Evolutionary conservation across 148 eudicot species (phyloP).

Genomic region (Polygonum aviculare): DNA sequence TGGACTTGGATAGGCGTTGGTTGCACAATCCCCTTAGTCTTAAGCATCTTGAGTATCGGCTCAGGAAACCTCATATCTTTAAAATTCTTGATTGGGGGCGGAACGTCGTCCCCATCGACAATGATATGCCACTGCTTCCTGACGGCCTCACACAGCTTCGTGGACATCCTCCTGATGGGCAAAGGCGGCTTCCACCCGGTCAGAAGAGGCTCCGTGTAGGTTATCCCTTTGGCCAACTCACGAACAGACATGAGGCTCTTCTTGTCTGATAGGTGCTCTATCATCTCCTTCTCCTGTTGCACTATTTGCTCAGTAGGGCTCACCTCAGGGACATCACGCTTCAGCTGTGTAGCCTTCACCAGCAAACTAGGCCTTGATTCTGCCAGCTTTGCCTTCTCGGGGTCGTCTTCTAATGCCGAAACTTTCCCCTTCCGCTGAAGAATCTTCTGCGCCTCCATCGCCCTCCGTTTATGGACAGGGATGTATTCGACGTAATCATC

Average conservation of each 20-base stretch:
- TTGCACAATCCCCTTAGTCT: conserved; percentile 60
- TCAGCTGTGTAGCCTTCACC: conserved; percentile 58
- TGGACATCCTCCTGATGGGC: conserved; percentile 53
- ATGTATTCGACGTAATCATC: conserved; percentile 72
- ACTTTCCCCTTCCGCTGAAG: conserved; percentile 56
- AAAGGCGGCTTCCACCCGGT: conserved; percentile 78
- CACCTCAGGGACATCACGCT: conserved; percentile 63
- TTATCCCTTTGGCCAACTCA: conserved; percentile 82
- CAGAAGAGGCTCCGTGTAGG: conserved; percentile 58
- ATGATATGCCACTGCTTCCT: conserved; percentile 82
- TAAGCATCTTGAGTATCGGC: conserved; percentile 45
- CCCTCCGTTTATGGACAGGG: conserved; percentile 75
- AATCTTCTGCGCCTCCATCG: conserved; percentile 61
- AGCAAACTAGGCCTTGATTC: conserved; percentile 68
- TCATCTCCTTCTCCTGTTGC: conserved; percentile 74
- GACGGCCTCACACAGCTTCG: conserved; percentile 39
- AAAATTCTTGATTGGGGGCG: conserved; percentile 86
- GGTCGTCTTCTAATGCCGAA: conserved; percentile 36
- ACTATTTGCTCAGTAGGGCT: conserved; percentile 58
- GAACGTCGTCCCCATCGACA: conserved; percentile 75
- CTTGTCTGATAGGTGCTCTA: conserved; percentile 66
- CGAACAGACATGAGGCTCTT: conserved; percentile 77
- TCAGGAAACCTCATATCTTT: conserved; percentile 76
- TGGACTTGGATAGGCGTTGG: conserved; percentile 88
- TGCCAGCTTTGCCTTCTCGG: conserved; percentile 31